Conservation (phyloP, 768 basidiomycete genomes). For the Leccinum sublutescens region DNA sequence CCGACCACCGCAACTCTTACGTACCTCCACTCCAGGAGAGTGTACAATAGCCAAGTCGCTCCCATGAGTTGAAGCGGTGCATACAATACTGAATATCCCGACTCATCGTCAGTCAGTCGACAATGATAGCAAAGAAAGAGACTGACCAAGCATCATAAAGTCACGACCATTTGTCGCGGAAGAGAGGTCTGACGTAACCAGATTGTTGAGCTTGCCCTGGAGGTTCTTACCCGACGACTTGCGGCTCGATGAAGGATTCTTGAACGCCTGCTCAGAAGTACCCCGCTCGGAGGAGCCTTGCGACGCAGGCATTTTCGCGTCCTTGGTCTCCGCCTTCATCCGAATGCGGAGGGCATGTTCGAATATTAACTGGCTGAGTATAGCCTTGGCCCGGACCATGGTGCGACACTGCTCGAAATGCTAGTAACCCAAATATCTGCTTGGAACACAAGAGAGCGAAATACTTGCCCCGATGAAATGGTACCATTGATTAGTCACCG, state of each 20-base stretch:
- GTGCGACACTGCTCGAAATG: neutral
- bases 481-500: conserved; percentile 1
- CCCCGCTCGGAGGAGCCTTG: neutral
- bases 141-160: conserved; percentile 2
- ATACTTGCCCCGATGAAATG: neutral
- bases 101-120: neutral
- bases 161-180: conserved; percentile 1
- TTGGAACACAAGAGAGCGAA: neutral
- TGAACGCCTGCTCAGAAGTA: neutral
- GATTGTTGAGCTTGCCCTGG: conserved; percentile 3
- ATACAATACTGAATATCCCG: neutral
- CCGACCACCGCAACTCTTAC: neutral
- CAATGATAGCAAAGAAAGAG: too few relatives aligned
- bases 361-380: conserved; percentile 4
- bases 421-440: neutral
- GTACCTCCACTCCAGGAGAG: conserved; percentile 5
- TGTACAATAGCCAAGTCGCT: conserved; percentile 2
- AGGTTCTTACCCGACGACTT: conserved; percentile 1
- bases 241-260: neutral
- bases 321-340: neutral
- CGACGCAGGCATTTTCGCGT: neutral
- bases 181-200: conserved; percentile 2
- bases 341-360: conserved; percentile 4
- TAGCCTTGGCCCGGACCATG: conserved; percentile 3
- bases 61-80: conserved; percentile 1